Conservation (phyloP, 495 filamentous ascomycete genomes). For the Hyaloscypha hepaticicola region DNA sequence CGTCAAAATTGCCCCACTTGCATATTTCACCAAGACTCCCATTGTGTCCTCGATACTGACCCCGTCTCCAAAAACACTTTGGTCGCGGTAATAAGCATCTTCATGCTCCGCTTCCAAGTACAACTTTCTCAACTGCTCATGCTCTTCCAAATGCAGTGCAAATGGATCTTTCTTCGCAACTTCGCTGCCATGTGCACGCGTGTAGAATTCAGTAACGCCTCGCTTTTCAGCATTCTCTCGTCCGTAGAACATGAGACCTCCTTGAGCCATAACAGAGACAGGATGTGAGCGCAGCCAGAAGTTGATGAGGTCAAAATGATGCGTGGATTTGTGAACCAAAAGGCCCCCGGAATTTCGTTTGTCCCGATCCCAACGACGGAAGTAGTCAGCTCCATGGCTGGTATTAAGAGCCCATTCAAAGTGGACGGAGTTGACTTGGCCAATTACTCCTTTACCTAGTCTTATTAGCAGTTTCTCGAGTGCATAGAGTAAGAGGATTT, state of each 20-base stretch:
- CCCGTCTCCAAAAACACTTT: conserved; percentile 58
- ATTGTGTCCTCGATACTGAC: conserved; percentile 62
- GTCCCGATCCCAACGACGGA: conserved; percentile 62
- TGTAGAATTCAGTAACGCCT: conserved; percentile 41
- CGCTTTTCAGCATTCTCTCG: conserved; percentile 45
- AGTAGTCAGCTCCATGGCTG: conserved; percentile 58
- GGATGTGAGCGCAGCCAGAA: conserved; percentile 49
- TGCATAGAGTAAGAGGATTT: not conserved
- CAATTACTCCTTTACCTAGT: conserved; percentile 44
- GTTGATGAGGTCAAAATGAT: conserved; percentile 52
- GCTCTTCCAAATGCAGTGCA: conserved; percentile 49
- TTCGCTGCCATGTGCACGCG: conserved; percentile 39
- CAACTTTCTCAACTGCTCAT: conserved; percentile 51
- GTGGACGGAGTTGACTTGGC: conserved; percentile 52
- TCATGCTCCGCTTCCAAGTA: conserved; percentile 60
- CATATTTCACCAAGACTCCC: conserved; percentile 56
- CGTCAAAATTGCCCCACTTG: conserved; percentile 49
- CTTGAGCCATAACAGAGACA: conserved; percentile 45
- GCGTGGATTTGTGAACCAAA: conserved; percentile 50
- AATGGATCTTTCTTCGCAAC: conserved; percentile 44
- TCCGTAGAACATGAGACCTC: conserved; percentile 48
- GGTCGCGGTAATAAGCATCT: conserved; percentile 56
- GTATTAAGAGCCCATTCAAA: conserved; percentile 63
- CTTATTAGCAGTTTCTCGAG: not conserved
- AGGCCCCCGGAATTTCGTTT: conserved; percentile 55